Conservation (phyloP, 2,329 filamentous ascomycete species). For the Colletotrichum sp. region DNA sequence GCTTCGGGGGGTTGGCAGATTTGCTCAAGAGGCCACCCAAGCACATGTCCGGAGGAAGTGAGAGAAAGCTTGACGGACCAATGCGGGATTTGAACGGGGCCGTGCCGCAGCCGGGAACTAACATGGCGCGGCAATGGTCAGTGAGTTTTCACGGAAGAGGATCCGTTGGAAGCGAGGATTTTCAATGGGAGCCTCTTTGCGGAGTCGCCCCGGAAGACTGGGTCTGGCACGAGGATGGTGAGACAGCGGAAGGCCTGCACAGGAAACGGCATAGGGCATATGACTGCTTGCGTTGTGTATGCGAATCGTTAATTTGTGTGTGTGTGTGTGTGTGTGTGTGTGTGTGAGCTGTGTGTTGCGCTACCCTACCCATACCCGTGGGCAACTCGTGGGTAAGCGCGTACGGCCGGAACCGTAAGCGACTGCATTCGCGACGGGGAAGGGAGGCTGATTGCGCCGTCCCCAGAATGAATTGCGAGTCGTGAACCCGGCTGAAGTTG, state of each 20-base stretch:
- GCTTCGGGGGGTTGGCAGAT: not conserved
- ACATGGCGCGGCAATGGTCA: slow-evolving; percentile 1
- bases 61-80: not conserved
- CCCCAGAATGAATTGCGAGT: not conserved
- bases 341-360: not conserved
- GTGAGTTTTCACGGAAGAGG: not conserved
- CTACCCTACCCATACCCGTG: not conserved
- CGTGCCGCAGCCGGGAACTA: slow-evolving; percentile 8
- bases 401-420: not conserved
- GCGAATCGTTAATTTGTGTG: not conserved
- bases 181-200: not conserved
- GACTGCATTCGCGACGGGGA: not conserved
- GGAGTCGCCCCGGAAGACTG: slow-evolving; percentile 11
- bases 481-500: not conserved
- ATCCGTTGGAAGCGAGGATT: not conserved
- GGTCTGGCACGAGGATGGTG: not conserved
- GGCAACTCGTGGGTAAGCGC: not conserved
- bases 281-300: slow-evolving; percentile 11
- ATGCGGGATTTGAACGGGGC: slow-evolving; percentile 9
- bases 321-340: not conserved
- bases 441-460: not conserved
- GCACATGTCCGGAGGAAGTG: not conserved
- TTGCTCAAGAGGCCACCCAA: not conserved
- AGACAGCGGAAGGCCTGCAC: not conserved
- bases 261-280: not conserved